Evolutionary conservation across 768 basidiomycete genomes (phyloP).

Genomic region (Termitomyces sp.): DNA sequence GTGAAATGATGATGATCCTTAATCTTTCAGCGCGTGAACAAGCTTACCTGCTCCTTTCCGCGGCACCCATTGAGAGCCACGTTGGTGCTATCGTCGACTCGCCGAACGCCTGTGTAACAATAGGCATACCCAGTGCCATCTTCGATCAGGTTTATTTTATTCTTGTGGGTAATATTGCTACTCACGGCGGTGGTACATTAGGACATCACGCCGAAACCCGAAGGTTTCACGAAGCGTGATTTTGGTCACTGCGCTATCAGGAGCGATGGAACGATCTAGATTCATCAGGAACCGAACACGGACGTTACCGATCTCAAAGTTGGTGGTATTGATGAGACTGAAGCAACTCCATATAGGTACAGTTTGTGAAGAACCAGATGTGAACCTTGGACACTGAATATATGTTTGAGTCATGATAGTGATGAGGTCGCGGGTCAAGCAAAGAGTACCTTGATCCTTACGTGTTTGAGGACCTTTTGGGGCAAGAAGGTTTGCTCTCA

Average conservation of each 20-base stretch:
- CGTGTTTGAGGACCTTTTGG: slow-evolving; percentile 2
- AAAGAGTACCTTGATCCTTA: slow-evolving; percentile 13
- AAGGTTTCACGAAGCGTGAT: slow-evolving; percentile 55
- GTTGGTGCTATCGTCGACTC: slow-evolving; percentile 69
- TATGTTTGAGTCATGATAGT: background rate
- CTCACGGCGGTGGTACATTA: slow-evolving; percentile 17
- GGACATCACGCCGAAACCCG: slow-evolving; percentile 66
- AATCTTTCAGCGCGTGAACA: slow-evolving; percentile 61
- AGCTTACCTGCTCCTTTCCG: slow-evolving; percentile 63
- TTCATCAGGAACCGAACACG: background rate
- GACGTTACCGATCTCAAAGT: background rate
- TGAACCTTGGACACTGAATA: background rate
- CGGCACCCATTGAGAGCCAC: slow-evolving; percentile 63
- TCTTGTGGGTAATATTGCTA: background rate
- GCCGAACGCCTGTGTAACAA: slow-evolving; percentile 74
- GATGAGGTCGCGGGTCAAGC: background rate
- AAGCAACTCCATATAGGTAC: background rate
- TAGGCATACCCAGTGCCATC: slow-evolving; percentile 71
- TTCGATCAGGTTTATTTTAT: slow-evolving; percentile 57
- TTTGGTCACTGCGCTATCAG: slow-evolving; percentile 67
- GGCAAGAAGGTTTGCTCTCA: background rate
- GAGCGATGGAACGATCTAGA: slow-evolving; percentile 47
- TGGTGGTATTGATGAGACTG: background rate
- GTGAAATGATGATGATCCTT: too few relatives aligned
- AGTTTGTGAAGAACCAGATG: background rate